phyloP scores from a whole-genome alignment of 2,329 filamentous ascomycete genomes.

The Trichoderma citrinoviride region DNA sequence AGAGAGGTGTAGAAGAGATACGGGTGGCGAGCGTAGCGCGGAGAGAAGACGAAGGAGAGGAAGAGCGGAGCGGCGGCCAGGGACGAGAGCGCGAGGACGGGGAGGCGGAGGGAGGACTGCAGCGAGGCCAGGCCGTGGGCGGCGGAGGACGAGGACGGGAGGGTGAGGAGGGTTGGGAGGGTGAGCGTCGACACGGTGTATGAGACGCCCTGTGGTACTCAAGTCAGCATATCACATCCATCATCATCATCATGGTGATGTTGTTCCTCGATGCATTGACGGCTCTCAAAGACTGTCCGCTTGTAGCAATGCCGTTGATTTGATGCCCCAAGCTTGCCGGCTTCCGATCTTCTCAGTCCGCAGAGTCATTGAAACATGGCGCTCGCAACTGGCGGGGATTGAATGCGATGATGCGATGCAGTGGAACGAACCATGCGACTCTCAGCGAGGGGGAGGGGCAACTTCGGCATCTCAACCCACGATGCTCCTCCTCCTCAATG shows the following conservation, averaged over 20 bases:
- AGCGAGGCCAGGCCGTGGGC: slow-evolving; percentile 69
- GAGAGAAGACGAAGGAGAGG: slow-evolving; percentile 75
- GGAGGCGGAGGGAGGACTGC: slow-evolving; percentile 59
- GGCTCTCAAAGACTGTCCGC: neutral
- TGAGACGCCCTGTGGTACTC: slow-evolving; percentile 68
- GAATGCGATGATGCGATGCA: slow-evolving; percentile 1
- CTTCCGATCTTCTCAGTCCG: neutral
- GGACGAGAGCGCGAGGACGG: slow-evolving; percentile 64
- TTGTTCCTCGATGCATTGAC: neutral
- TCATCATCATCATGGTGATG: neutral
- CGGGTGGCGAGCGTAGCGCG: slow-evolving; percentile 73
- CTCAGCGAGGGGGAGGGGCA: neutral
- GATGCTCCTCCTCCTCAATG: too few relatives aligned
- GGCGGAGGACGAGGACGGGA: slow-evolving; percentile 72
- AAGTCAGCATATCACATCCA: neutral
- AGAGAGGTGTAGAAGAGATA: slow-evolving; percentile 85
- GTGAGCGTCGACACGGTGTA: slow-evolving; percentile 77
- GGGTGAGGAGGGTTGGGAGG: slow-evolving; percentile 74
- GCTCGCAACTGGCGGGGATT: neutral
- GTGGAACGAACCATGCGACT: neutral
- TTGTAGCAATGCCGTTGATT: neutral
- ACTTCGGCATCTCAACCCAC: neutral
- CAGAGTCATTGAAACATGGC: neutral
- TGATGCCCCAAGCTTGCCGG: neutral
- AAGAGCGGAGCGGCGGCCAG: slow-evolving; percentile 70